Conservation (phyloP, 805 yeast genomes). For the Clavispora santaluciae region DNA sequence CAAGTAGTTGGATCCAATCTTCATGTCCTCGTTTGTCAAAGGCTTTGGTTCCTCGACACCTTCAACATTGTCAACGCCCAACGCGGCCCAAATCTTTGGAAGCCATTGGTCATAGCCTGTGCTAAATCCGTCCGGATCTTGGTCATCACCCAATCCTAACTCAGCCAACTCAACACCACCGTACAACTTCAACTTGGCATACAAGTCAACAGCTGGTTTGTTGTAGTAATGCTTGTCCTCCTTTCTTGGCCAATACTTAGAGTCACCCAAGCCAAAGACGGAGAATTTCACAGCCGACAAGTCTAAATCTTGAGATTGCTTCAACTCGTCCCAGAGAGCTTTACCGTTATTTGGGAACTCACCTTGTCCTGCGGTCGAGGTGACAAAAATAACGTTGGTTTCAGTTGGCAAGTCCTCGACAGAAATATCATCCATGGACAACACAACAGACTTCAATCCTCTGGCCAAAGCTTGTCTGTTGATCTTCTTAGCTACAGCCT, state of each 20-base stretch:
- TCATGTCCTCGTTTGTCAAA: slow-evolving; percentile 93
- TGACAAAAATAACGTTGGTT: slow-evolving; percentile 61
- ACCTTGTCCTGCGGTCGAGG: slow-evolving; percentile 84
- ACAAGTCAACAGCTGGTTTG: slow-evolving; percentile 79
- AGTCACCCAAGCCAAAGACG: slow-evolving; percentile 76
- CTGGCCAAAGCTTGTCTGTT: slow-evolving; percentile 75
- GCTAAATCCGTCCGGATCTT: slow-evolving; percentile 91
- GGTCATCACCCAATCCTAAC: slow-evolving; percentile 92
- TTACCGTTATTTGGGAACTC: slow-evolving; percentile 83
- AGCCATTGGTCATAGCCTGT: slow-evolving; percentile 93
- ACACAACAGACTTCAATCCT: slow-evolving; percentile 63
- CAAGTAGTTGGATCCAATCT: slow-evolving; percentile 75
- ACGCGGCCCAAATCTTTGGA: slow-evolving; percentile 74
- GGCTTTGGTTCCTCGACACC: slow-evolving; percentile 89
- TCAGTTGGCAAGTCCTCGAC: slow-evolving; percentile 70
- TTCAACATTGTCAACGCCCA: slow-evolving; percentile 78
- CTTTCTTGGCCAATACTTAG: slow-evolving; percentile 94
- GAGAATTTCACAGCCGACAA: slow-evolving; percentile 52
- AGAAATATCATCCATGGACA: slow-evolving; percentile 68
- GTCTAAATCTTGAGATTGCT: slow-evolving; percentile 58
- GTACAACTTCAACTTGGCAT: slow-evolving; percentile 56
- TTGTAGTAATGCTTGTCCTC: slow-evolving; percentile 92
- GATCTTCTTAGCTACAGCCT: slow-evolving; percentile 71
- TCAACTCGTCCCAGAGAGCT: slow-evolving; percentile 67
- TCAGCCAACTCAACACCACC: slow-evolving; percentile 73